Base-by-base conservation (phyloP, 345 rosid species). In the Eucalyptus curtisii region DNA sequence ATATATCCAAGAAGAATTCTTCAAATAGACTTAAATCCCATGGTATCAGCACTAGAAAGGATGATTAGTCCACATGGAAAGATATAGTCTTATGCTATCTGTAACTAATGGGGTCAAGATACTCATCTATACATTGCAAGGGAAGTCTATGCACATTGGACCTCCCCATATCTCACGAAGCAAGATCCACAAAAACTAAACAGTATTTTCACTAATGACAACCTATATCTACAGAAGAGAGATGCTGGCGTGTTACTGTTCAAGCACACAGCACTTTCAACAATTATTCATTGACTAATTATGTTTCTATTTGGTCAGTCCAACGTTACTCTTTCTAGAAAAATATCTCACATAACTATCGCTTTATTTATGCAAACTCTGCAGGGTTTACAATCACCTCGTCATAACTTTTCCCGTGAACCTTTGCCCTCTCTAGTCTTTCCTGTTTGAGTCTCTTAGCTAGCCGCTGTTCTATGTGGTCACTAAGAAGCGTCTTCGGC, bases 401-500 rank as follows among this genome's bases (percentile, higher is more conserved):
- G 92, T 98, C 99, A 89, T 92, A 95, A 89, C 91, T 92, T 92
- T 94, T 96, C 88, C 96, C 97, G 68, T 93, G 97, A 89, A 64
- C 6, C 93, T 93, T 95, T 89, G 99, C 99, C 91, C 99, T 95
- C 59, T 96, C 99, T 66, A 30, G 93, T 89, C 96, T 94, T 94
- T 98, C 99, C 88, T 94, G 95, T 92, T 91, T 95, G 91, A 98
- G 93, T 91, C 89, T 94, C 93, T 86, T 93, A 92, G 92, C 94
- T 86, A 98, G 90, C 55, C 99, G 93, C 91, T 95, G 96, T 92
- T 98, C 99, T 93, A 98, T 95, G 89, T 96, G 99, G 89, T 98
- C 99, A 89, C 99, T 98, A 22, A 98, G 99, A 85, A 95, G 93
- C 31, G 99, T 98, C 91, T 93, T 95, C 45, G 99, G 99, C 89